Base-by-base conservation (phyloP, 768 basidiomycete species). In the Trametes gibbosa region DNA sequence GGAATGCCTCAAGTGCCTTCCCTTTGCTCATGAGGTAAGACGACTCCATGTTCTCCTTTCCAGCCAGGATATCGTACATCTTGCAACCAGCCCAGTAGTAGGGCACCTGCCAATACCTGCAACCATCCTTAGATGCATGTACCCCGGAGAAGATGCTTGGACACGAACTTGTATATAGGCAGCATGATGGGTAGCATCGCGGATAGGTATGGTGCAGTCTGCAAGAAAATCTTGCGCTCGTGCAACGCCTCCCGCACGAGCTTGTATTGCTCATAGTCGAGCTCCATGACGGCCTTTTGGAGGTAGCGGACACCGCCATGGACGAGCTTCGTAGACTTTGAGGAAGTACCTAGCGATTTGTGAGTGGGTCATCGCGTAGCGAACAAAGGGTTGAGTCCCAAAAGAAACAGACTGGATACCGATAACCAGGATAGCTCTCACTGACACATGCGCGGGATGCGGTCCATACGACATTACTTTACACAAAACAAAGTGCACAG, bases 231-330 rank as follows among this genome's bases (percentile, higher is more conserved):
- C 59, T 79, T 81, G 29, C 96, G 84, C 75, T 99, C 97, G 65
- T 92, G 89, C 6, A 98, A 80, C 14, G 96, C 95, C 71, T 98
- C 96, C n/a, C 80, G 81, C 27, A 99, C 96, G 58, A 99, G 89
- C 71, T 97, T 97, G 79, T 87, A 95, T 70, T 95, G 93, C 69
- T 94, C 94, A 67, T 96, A 97, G 70, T 98, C 96, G 61, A 97
- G 84, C 67, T 96, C 95, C 67, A 95, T 84, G 35, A 98, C 82
- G 3, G 96, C 96, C 70, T 98, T 99, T 69, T 99, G 96, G 12
- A 99, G 84, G 73, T 99, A 99, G 1, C 96, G 85, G 2, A 98
- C 96, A 39, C 96, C 96, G 16, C 96, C 96, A 74, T 99, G 97
- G 0, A 99, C 96, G 52, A 99, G 87, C 72, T 99, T 98, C 1